Evolutionary conservation across 495 filamentous ascomycete species (phyloP), one percentile per base, ranked within the genome.

Genomic region (Extremus antarcticus): DNA sequence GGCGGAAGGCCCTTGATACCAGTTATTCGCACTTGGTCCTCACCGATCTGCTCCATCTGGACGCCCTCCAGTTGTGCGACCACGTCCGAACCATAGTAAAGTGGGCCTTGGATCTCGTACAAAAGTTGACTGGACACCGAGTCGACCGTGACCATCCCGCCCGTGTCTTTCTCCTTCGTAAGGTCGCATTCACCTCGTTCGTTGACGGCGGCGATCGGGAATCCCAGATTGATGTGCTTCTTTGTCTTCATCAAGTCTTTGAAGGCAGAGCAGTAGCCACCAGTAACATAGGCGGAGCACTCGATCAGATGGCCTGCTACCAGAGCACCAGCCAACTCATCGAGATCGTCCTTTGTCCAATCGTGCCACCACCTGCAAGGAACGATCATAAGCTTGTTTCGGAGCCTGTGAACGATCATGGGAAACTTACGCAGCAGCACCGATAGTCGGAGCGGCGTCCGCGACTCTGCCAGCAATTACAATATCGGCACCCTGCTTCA

Each of bases 1-100:
- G 70, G 69, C 19, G 69, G 63, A 4, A 61, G 41, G 11, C 69
- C 67, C 25, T 64, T 71, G 29, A 69, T 58, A 17, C 70, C 70
- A 22, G 60, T 47, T 2, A 71, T 60, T 10, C 50, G 43, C 2
- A 73, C 69, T n/a, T 41, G 47, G 47, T 71, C 63, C 39, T 63
- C 54, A 10, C 59, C 66, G 25, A 63, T 25, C 43, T 71, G 61
- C 40, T 61, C 56, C 50, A 71, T 65, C 24, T 65, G 57, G 54
- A 70, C 63, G 35, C 57, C 51, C 24, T 59, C 51, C n/a, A 71
- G 60, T 24, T 63, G 51, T 4, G 70, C 70, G 10, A 65, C 66
- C 17, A 71, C 69, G 29, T 68, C 66, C 17, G 62, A 62, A 47
- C 65, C 65, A 50, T 63, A 62, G 57, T 67, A 68, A 3, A 55